Evolutionary conservation across 768 basidiomycete genomes (phyloP).

Genomic region (Mycena vitilis): DNA sequence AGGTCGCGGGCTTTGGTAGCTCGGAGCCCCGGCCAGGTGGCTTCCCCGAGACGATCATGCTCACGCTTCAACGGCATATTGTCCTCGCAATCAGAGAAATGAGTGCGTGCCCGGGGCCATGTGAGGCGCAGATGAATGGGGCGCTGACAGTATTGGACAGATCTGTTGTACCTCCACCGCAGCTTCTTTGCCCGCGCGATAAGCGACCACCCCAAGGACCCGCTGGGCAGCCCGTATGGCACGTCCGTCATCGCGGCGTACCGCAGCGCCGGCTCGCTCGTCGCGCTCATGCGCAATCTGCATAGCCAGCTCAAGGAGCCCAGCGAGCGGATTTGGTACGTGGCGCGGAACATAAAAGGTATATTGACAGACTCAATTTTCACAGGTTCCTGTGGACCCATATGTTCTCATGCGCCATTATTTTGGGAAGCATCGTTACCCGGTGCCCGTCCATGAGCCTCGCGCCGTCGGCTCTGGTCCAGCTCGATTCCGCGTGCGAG

Average conservation of each 20-base stretch:
- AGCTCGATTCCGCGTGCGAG: conserved; percentile 80
- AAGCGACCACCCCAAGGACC: conserved; percentile 79
- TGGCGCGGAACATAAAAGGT: conserved; percentile 48
- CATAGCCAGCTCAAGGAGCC: conserved; percentile 72
- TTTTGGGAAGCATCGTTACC: conserved; percentile 81
- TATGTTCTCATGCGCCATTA: conserved; percentile 79
- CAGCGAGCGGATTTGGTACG: conserved; percentile 72
- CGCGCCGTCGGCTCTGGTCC: conserved; percentile 78
- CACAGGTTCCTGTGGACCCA: conserved; percentile 63
- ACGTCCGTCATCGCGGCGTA: conserved; percentile 82
- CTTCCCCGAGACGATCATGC: conserved; percentile 61
- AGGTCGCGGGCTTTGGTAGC: conserved; percentile 75
- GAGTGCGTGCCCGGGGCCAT: conserved; percentile 55
- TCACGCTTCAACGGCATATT: conserved; percentile 74
- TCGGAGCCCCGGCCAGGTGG: conserved; percentile 59
- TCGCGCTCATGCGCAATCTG: conserved; percentile 77
- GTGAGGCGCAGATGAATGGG: conserved; percentile 2
- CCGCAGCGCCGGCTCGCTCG: conserved; percentile 76
- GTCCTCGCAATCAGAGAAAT: conserved; percentile 76
- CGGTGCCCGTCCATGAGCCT: conserved; percentile 84
- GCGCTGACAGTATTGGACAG: conserved; percentile 46
- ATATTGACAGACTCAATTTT: conserved; percentile 7
- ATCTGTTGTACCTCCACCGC: conserved; percentile 76
- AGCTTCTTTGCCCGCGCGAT: conserved; percentile 81
- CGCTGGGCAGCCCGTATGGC: conserved; percentile 77